phyloP scores from a whole-genome alignment of 257 asterid genomes.

The Capsicum baccatum region DNA sequence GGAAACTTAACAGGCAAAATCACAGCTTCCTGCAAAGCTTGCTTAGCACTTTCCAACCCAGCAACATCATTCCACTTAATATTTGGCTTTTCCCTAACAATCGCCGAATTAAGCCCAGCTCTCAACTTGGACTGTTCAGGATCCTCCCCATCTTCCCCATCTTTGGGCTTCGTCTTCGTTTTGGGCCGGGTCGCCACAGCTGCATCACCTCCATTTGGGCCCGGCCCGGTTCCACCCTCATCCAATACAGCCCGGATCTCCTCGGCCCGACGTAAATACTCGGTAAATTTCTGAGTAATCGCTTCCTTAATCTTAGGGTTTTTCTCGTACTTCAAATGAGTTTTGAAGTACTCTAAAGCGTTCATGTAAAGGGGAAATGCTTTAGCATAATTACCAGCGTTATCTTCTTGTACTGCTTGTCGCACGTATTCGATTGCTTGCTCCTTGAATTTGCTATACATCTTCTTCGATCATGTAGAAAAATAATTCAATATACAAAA shows the following conservation, averaged over 20 bases:
- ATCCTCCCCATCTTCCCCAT: constrained; percentile 83
- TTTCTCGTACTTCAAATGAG: constrained; percentile 95
- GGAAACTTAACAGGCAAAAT: constrained; percentile 97
- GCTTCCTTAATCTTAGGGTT: constrained; percentile 96
- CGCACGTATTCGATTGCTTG: constrained; percentile 94
- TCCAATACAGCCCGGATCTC: constrained; percentile 92
- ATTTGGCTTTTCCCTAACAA: constrained; percentile 90
- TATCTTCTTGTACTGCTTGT: constrained; percentile 92
- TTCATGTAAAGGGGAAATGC: constrained; percentile 97
- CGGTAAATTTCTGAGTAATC: constrained; percentile 90
- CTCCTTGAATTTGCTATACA: constrained; percentile 98
- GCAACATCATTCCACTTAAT: constrained; percentile 99
- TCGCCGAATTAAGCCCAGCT: constrained; percentile 88
- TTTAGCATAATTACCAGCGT: constrained; percentile 89
- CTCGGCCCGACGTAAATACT: constrained; percentile 96
- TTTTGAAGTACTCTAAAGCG: constrained; percentile 91
- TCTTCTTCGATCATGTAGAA: constrained; percentile 28
- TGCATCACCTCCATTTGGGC: constrained; percentile 77
- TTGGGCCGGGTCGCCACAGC: constrained; percentile 88
- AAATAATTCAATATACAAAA: neutral
- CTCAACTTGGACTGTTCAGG: constrained; percentile 85
- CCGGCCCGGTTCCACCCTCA: constrained; percentile 91
- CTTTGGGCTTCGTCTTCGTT: constrained; percentile 82
- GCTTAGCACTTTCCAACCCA: constrained; percentile 98
- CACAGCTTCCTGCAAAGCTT: constrained; percentile 96